Evolutionary conservation across 2,329 filamentous ascomycete genomes (phyloP).

Genomic region (Clonostachys rhizophaga): DNA sequence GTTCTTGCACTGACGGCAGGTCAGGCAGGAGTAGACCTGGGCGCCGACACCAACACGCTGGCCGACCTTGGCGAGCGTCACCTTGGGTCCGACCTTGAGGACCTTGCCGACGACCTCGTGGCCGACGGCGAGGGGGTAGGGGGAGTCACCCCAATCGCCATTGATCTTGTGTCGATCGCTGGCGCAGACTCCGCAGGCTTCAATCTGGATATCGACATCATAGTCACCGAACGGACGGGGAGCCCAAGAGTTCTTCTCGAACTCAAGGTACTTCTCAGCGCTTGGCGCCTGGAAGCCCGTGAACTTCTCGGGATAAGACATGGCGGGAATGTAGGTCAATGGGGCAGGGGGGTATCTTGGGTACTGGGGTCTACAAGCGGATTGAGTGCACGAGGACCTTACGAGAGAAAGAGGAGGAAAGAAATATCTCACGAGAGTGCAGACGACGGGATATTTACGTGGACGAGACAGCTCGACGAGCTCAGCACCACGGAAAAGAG

Average conservation of each 20-base stretch:
- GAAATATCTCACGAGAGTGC: too few species aligned
- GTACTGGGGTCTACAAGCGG: neutral
- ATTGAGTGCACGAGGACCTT: neutral
- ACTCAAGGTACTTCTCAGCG: slow-evolving; percentile 50
- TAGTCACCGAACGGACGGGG: slow-evolving; percentile 84
- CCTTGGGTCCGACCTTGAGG: slow-evolving; percentile 54
- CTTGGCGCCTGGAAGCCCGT: slow-evolving; percentile 55
- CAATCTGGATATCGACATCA: slow-evolving; percentile 85
- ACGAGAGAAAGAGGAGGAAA: neutral
- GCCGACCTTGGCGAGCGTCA: slow-evolving; percentile 44
- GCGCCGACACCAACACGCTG: slow-evolving; percentile 56
- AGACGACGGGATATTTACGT: too few species aligned
- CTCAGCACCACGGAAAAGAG: too few species aligned
- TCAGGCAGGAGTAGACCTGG: slow-evolving; percentile 48
- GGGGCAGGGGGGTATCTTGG: neutral
- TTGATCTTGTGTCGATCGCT: slow-evolving; percentile 68
- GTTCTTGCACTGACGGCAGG: slow-evolving; percentile 31
- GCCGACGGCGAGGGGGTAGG: slow-evolving; percentile 62
- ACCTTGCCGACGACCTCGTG: slow-evolving; percentile 71
- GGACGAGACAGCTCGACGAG: too few species aligned
- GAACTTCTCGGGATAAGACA: slow-evolving; percentile 56
- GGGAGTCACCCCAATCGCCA: slow-evolving; percentile 62
- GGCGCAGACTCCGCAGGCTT: slow-evolving; percentile 73
- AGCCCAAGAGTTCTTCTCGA: slow-evolving; percentile 70
- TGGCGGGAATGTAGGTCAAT: slow-evolving; percentile 13